These are phyloP conservation scores for Chlorella sp. DNA, from an alignment of 139 green algal genomes.

Conservation along the genomic window DNA sequence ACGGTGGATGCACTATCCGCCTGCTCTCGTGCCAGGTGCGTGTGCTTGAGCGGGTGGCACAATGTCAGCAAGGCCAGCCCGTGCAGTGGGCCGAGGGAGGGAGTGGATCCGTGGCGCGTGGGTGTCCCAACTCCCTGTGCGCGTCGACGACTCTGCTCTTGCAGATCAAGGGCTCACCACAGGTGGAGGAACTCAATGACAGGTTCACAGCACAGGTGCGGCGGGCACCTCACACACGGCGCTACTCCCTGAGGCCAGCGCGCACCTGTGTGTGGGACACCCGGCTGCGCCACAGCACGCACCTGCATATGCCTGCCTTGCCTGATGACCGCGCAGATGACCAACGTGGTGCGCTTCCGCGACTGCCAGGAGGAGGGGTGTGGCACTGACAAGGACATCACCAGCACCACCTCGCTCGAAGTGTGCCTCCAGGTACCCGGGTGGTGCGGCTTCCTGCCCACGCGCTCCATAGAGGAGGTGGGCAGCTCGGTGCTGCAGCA, in stretches of 20 bases:
- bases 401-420: conserved; percentile 35
- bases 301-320: too few relatives aligned
- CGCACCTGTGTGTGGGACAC: too few relatives aligned
- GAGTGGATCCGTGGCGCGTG: too few relatives aligned
- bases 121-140: neutral
- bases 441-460: conserved; percentile 26
- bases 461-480: conserved; percentile 18
- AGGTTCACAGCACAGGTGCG: neutral
- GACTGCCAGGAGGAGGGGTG: neutral
- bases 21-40: conserved; percentile 60
- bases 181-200: neutral
- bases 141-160: neutral
- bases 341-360: conserved; percentile 56
- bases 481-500: conserved; percentile 54
- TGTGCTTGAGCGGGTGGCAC: too few relatives aligned
- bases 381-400: conserved; percentile 21
- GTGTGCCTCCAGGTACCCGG: conserved; percentile 36
- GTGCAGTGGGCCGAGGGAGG: too few relatives aligned
- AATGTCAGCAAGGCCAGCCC: too few relatives aligned
- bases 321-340: too few relatives aligned
- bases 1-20: conserved; percentile 64
- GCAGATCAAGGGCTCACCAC: neutral
- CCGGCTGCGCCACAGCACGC: too few relatives aligned
- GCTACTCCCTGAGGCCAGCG: too few relatives aligned
- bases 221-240: too few relatives aligned